Conservation (phyloP, 805 yeast genomes). For the Debaryomyces prosopidis region DNA sequence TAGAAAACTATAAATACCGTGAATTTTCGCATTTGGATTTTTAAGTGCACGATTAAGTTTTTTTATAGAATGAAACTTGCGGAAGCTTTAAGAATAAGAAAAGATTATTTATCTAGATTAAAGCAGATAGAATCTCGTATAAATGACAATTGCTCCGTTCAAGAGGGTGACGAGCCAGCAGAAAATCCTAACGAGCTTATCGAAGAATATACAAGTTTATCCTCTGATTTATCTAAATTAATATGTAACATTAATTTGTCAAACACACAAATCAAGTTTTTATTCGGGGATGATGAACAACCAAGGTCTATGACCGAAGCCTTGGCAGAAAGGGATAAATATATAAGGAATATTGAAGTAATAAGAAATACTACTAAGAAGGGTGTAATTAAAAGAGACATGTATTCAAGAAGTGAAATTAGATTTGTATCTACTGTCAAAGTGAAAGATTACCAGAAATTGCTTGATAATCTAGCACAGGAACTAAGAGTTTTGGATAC, state of each 20-base stretch:
- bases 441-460: background rate
- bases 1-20: too few species aligned
- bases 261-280: background rate
- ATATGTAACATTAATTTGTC: slow-evolving; percentile 2
- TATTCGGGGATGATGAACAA: background rate
- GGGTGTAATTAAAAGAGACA: background rate
- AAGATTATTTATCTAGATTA: background rate
- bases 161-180: slow-evolving; percentile 4
- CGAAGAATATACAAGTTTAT: background rate
- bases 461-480: background rate
- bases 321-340: slow-evolving; percentile 1
- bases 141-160: slow-evolving; percentile 3
- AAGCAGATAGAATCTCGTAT: background rate
- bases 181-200: slow-evolving; percentile 4
- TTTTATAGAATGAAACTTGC: slow-evolving; percentile 4
- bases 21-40: too few species aligned
- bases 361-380: background rate
- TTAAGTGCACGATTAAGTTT: too few species aligned
- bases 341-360: background rate
- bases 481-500: background rate
- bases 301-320: slow-evolving; percentile 2
- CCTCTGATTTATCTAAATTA: background rate
- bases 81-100: slow-evolving; percentile 1
- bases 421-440: slow-evolving; percentile 1
- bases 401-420: slow-evolving; percentile 3